Base-by-base conservation (phyloP, 2,329 filamentous ascomycete genomes). In the Emydomyces testavorans region DNA sequence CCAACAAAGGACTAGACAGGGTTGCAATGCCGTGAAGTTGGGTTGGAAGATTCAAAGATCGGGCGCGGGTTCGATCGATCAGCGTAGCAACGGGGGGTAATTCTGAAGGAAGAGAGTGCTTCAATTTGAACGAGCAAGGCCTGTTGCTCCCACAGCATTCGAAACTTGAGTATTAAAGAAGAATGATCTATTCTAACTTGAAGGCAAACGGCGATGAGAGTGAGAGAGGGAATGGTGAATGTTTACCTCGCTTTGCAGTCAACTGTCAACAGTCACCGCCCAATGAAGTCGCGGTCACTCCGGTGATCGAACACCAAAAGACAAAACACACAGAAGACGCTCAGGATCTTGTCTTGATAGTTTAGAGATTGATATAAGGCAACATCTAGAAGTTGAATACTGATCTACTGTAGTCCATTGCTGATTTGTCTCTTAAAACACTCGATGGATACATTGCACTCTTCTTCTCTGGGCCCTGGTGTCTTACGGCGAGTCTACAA, bases 201-300 rank as follows among this genome's bases (percentile, higher is more conserved):
- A 36, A 36, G 13, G 18, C 8, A 8, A 16, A n/a, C 15, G 15
- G n/a, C 34, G 18, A 3, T 11, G 8, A 16, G 32, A 7, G 15
- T 16, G 34, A 36, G 11, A 15, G 15, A 16, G 18, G 4, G 7
- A 36, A 36, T 15, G 8, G 16, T 6, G 37, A 20, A 24, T 26
- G 29, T 35, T 35, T 35, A 35, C 13, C n/a, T 31, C 4, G 8
- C n/a, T 42, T 42, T 31, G 20, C 24, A 18, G 31, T 26, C 21
- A 37, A 38, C 20, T 36, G 24, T 29, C 43, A 46, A 46, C 32
- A 46, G 21, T 29, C 43, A 46, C 32, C 29, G 36, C 45, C 45
- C 45, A 47, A 47, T 47, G 45, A 40, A n/a, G 45, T 3, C 20
- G 15, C 20, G 36, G 45, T 47, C 45, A 40, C 45, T 40, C 8